Base-by-base conservation (phyloP, 805 yeast genomes). In the Wickerhamia fluorescens region DNA sequence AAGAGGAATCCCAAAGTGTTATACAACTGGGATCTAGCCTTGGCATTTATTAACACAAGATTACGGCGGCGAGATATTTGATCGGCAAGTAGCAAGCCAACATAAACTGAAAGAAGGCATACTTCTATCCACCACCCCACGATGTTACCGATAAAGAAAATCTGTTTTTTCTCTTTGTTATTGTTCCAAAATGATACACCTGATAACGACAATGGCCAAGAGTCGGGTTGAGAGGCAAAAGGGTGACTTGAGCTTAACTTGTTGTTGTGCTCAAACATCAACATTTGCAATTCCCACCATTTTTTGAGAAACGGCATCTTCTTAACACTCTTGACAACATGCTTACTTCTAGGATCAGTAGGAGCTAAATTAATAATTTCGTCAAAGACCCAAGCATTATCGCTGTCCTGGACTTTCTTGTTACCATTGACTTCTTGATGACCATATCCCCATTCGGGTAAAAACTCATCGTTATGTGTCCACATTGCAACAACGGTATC, bases 131-230 rank as follows among this genome's bases (percentile, higher is more conserved):
- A 84, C 82, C 89, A 88, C 6, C 96, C 97, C 40, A 85, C 61
- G 33, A 83, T 66, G 60, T 92, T 92, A 37, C 97, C 98, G 32
- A 82, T 68, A 58, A 89, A 84, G 60, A 78, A 92, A 29, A 92
- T 87, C 59, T 92, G 98, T 45, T 67, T 65, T 37, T 68, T 71
- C 30, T 56, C 47, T 6, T 69, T 76, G 30, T 68, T 65, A 36
- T 82, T 76, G 24, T 94, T 88, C 96, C 97, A 92, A 68, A 89
- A 92, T 1, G 96, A 86, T 22, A 92, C 96, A 43, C 98, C 98
- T 10, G 84, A 73, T 31, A 80, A 55, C 31, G 92, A 72, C 38
- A 84, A 67, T 12, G 98, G 98, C 98, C 98, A 92, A 6, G 79
- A 62, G 40, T 75, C 71, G 3, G 98, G 98, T 38, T 75, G 78